Base-by-base conservation (phyloP, 805 yeast species). In the Kregervanrija fluxuum region DNA sequence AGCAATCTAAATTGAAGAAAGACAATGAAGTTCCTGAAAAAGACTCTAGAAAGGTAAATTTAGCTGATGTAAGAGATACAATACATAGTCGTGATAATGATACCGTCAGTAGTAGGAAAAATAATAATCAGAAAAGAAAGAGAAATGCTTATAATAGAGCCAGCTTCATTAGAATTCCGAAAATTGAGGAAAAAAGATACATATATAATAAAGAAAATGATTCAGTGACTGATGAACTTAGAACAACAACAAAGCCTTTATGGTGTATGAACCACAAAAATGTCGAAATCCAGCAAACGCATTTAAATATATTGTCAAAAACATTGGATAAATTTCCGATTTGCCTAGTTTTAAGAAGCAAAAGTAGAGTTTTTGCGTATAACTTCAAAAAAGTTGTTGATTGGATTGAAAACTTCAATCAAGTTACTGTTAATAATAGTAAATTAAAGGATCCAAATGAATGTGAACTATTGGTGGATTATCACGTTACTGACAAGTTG, bases 371-470 rank as follows among this genome's bases (percentile, higher is more conserved):
- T 17, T 41, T 53, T 6, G 38, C 50, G 4, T 33, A 52, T 6
- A 40, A 42, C 17, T 55, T 48, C 33, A 52, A 56, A 32, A 22
- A 40, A 3, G 38, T 60, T 12, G 47, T 48, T 11, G 55, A 55
- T 10, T 34, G 38, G 11, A 9, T 59, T 5, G 61, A 60, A 34
- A 11, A 38, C 0, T 36, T 52, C 9, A 59, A 59, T 36, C 11
- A 13, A 11, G 30, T 38, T 5, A 11, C 35, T 1, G 50, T 40
- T 9, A 16, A 13, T 3, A 13, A 33, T 11, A 30, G 37, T 1
- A 33, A 38, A 8, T 31, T 13, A 30, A 35, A 50, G 2, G 64
- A 59, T 36, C 57, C 59, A 2, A 57, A 58, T 38, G 49, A 49
- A 5, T 40, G 41, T 28, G 41, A 43, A 5, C 44, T 59, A 5